A percentile compares a stretch with the other conserved stretches of the same genome.
phyloP scores from a whole-genome alignment of 441 rosid species.

The Arabidopsis lyrata region DNA sequence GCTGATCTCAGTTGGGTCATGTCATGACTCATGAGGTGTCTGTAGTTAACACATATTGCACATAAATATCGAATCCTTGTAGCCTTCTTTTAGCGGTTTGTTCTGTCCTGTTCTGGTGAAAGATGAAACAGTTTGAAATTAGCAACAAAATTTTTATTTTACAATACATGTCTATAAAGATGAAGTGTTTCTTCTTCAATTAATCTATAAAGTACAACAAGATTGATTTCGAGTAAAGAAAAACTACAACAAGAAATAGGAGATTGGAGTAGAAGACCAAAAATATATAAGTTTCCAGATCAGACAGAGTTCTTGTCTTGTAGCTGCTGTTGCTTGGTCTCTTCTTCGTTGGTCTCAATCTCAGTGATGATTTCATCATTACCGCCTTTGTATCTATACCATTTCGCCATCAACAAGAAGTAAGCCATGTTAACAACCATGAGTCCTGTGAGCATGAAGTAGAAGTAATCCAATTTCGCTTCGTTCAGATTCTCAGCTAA shows the following conservation, averaged over 20 bases:
- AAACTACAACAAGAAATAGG: constrained; percentile 15
- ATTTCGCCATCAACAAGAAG: constrained; percentile 60
- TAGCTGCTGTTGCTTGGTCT: constrained; percentile 26
- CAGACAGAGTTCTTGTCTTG: constrained; percentile 41
- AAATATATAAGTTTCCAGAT: constrained; percentile 29
- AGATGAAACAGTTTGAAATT: constrained; percentile 11
- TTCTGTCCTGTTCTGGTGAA: constrained; percentile 18
- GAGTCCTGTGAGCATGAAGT: constrained; percentile 67
- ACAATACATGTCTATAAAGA: constrained; percentile 12
- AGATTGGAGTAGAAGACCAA: constrained; percentile 12
- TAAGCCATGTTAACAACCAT: constrained; percentile 60
- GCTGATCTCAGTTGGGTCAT: constrained; percentile 29
- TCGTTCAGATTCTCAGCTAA: constrained; percentile 76
- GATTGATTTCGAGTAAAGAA: neutral
- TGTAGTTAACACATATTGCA: constrained; percentile 33
- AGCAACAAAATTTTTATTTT: constrained; percentile 17
- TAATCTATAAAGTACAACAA: constrained; percentile 11
- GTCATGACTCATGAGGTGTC: too few species aligned
- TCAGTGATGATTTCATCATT: constrained; percentile 29
- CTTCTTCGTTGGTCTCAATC: constrained; percentile 45
- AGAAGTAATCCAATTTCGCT: constrained; percentile 71
- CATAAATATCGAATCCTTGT: constrained; percentile 27
- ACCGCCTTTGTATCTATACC: constrained; percentile 72
- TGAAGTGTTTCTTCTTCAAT: constrained; percentile 18
- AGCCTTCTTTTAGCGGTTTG: constrained; percentile 20